phyloP scores from a whole-genome alignment of 352 stramenopile species.

The Pilasporangium apinafurcum region DNA sequence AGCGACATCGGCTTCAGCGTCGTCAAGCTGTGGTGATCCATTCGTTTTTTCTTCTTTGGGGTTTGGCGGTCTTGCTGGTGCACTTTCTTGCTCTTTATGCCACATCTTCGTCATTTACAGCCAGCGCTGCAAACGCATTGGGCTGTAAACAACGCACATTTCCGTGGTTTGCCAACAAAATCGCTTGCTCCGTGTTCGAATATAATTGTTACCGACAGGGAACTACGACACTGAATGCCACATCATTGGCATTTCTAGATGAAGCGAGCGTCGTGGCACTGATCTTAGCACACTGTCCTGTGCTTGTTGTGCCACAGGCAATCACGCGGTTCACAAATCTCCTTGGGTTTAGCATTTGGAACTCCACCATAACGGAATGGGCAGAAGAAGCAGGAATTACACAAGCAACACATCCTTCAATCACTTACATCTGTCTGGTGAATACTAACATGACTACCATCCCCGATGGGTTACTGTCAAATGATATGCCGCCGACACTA shows the following conservation, averaged over 20 bases:
- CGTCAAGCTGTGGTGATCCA: neutral
- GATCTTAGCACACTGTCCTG: conserved; percentile 12
- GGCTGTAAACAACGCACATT: conserved; percentile 2
- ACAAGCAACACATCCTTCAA: neutral
- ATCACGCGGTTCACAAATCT: conserved; percentile 12
- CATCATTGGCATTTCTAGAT: conserved; percentile 7
- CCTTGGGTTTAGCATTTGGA: conserved; percentile 18
- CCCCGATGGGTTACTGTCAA: conserved; percentile 4
- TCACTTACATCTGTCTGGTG: conserved; percentile 17
- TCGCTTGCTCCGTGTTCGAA: conserved; percentile 11
- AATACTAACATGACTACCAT: conserved; percentile 6
- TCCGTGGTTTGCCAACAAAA: conserved; percentile 7
- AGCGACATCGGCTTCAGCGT: conserved; percentile 1
- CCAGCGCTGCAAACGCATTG: no score
- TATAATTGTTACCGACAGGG: conserved; percentile 5
- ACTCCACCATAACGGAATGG: conserved; percentile 11
- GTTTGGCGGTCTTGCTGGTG: neutral
- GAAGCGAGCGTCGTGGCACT: conserved; percentile 8
- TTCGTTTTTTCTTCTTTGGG: conserved; percentile 4
- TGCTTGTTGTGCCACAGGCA: conserved; percentile 5
- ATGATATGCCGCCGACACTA: conserved; percentile 7
- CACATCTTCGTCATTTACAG: no score
- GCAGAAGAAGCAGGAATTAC: conserved; percentile 4
- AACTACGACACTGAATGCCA: neutral
- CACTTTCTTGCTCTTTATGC: conserved; percentile 1